Evolutionary conservation across 768 basidiomycete genomes (phyloP).

Genomic region (Lactarius vividus): DNA sequence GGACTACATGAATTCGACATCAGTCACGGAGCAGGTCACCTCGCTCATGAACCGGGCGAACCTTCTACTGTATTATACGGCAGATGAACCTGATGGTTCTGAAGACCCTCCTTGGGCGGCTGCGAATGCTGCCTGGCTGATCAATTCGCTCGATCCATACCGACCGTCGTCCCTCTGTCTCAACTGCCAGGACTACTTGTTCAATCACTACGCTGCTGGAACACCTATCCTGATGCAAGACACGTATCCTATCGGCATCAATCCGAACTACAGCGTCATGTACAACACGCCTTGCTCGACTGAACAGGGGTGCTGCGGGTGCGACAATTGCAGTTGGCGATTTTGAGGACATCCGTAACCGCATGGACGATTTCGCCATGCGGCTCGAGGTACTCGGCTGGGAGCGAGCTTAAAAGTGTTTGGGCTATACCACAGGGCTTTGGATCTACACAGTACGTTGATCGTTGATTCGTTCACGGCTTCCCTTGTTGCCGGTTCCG

Average conservation of each 20-base stretch:
- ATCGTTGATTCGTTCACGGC: constrained; percentile 15
- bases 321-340: constrained; percentile 63
- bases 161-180: constrained; percentile 56
- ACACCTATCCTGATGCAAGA: constrained; percentile 74
- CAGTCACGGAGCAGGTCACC: constrained; percentile 67
- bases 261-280: constrained; percentile 57
- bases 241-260: constrained; percentile 53
- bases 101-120: constrained; percentile 63
- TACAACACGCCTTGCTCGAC: constrained; percentile 63
- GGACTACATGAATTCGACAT: constrained; percentile 63
- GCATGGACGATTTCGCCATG: constrained; percentile 64
- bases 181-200: constrained; percentile 62
- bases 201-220: constrained; percentile 55
- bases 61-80: constrained; percentile 71
- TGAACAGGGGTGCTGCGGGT: constrained; percentile 74
- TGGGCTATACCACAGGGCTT: constrained; percentile 85
- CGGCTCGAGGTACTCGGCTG: constrained; percentile 63
- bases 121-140: constrained; percentile 41
- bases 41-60: constrained; percentile 63
- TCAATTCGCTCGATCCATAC: constrained; percentile 52
- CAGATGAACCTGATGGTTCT: constrained; percentile 71
- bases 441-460: constrained; percentile 43
- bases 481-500: background rate
- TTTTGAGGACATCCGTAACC: constrained; percentile 64
- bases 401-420: constrained; percentile 60